Base-by-base conservation (phyloP, 495 filamentous ascomycete genomes). In the Podospora tetraspora region DNA sequence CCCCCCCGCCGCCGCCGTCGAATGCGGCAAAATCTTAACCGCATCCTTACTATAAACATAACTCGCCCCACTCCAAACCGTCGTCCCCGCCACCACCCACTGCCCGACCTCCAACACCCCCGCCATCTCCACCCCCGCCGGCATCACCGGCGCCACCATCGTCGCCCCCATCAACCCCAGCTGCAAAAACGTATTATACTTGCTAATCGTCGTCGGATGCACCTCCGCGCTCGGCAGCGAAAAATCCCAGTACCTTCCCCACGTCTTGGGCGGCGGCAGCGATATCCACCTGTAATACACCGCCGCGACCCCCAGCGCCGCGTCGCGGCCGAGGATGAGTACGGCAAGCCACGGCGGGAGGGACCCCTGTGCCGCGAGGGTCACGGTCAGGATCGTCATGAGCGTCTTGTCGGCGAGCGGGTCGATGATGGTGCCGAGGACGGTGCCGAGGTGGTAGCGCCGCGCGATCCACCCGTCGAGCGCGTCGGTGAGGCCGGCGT, bases 241-340 rank as follows among this genome's bases (percentile, higher is more conserved):
- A 72, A 98, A 98, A 76, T 99, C 96, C 96, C 96, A 99, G 76
- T 97, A 99, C n/a, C 95, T 83, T 16, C 83, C 79, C 78, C 97
- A 90, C 0, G 95, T 98, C 78, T 97, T 97, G 6, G 95, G 95
- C 0, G 91, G 88, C 1, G 95, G 95, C 23, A 99, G 85, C 3
- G 91, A 94, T 61, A 96, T 95, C 87, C 92, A 99, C 43, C 95
- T 89, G 74, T 93, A 97, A 78, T 97, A 99, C 66, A 99, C 88
- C 1, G 95, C 95, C 10, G 93, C 88, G 3, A 97, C 83, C n/a
- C 86, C 91, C 6, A 99, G 83, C n/a, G 86, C 90, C 32, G 93
- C 83, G 73, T 99, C 95, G 25, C 95, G 87, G 34, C 94, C 94
- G 6, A 99, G 85, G 69, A 99, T 97, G 22, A 97, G 87, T 5